Base-by-base conservation (phyloP, 2,329 filamentous ascomycete genomes). In the Clonostachys byssicola region DNA sequence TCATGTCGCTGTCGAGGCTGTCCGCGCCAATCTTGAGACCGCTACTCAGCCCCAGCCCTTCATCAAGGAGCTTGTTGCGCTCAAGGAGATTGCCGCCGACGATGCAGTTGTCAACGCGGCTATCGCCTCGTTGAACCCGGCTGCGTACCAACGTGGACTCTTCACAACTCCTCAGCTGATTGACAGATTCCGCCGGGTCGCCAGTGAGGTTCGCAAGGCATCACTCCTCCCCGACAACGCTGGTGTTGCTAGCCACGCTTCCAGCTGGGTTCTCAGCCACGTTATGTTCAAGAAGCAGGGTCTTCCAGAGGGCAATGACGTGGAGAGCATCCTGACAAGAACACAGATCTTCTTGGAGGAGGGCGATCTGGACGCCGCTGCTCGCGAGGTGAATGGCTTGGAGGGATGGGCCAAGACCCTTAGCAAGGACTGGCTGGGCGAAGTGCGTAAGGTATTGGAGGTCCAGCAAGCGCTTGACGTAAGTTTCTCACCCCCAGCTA, bases 391-490 rank as follows among this genome's bases (percentile, higher is more conserved):
- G 86, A 99, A 97, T 64, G 82, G 85, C 2, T 75, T 99, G 42
- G 80, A 86, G 51, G 94, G 94, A 23, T 99, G 94, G 94, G 92
- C 92, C 43, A 96, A 94, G 78, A 92, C 92, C 39, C 72, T 99
- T 62, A 95, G 89, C 69, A 85, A 88, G 61, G 94, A 99, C 68
- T 99, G 94, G 94, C 71, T 99, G 56, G 80, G 78, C 45, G 94
- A 99, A 75, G 88, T 91, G 52, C 83, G 94, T 64, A 88, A 91
- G 72, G 89, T 95, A 54, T 75, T 99, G 60, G 94, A 99, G 73
- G 94, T 97, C 54, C 86, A 89, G 71, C 94, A 99, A 73, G 94
- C 94, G 60, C 77, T 99, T 60, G 94, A 99, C 69, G 94, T 96
- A 70, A 83, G 85, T 80, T 54, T 43, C 14, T 46, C 43, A 45